Evolutionary conservation across 2,329 filamentous ascomycete species (phyloP).

Genomic region (Cordyceps farinosa): DNA sequence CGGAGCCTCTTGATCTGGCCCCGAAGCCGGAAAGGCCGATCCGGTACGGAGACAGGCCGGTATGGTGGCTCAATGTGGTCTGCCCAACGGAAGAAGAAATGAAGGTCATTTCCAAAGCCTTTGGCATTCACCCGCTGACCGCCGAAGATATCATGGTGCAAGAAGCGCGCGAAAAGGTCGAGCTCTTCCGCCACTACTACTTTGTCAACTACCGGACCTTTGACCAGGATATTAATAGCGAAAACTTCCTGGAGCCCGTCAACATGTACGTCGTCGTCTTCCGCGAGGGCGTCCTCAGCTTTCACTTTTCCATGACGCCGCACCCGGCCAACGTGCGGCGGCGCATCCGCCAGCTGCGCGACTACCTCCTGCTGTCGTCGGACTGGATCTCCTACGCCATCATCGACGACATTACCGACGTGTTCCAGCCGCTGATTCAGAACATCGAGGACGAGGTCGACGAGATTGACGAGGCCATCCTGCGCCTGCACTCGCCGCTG

Average conservation of each 20-base stretch:
- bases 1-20: constrained; percentile 22
- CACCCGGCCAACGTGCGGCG: constrained; percentile 95
- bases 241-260: constrained; percentile 89
- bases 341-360: constrained; percentile 86
- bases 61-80: constrained; percentile 94
- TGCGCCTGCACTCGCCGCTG: constrained; percentile 68
- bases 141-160: constrained; percentile 97
- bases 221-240: constrained; percentile 86
- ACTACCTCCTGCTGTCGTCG: constrained; percentile 87
- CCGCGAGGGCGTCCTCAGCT: constrained; percentile 89
- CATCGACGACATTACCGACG: constrained; percentile 97
- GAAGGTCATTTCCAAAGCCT: constrained; percentile 87
- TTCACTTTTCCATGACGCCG: constrained; percentile 94
- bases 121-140: constrained; percentile 92
- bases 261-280: constrained; percentile 99
- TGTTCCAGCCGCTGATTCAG: constrained; percentile 88
- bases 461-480: constrained; percentile 89
- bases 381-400: constrained; percentile 99
- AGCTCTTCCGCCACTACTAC: constrained; percentile 96
- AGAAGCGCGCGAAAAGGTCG: constrained; percentile 95
- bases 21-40: constrained; percentile 40
- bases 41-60: constrained; percentile 75
- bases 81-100: constrained; percentile 92
- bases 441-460: constrained; percentile 95
- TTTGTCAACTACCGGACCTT: constrained; percentile 98